Percentiles rank a stretch among this genome's conserved stretches.
Evolutionary conservation across 306 rosid species (phyloP).

Genomic region (Luffa acutangula): DNA sequence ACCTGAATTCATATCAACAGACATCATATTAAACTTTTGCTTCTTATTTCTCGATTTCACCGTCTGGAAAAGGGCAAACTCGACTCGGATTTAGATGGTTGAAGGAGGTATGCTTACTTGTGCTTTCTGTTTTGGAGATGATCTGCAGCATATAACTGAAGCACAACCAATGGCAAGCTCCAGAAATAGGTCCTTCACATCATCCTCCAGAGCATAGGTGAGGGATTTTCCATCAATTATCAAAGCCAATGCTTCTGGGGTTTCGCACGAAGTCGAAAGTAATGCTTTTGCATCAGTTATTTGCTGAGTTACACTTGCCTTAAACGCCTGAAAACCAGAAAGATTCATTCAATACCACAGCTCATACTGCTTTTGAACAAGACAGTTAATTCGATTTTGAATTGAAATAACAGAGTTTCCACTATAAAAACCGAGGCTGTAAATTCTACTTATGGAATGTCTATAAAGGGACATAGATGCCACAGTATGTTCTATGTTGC

Average conservation of each 20-base stretch:
- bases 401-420: not conserved
- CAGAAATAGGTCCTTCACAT: slow-evolving; percentile 65
- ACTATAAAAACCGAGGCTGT: not conserved
- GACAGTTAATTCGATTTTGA: not conserved
- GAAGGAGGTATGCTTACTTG: slow-evolving; percentile 39
- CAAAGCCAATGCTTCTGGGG: slow-evolving; percentile 67
- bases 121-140: slow-evolving; percentile 98
- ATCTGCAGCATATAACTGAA: slow-evolving; percentile 95
- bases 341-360: slow-evolving; percentile 14
- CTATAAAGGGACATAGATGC: too few species aligned
- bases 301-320: slow-evolving; percentile 59
- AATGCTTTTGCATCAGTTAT: slow-evolving; percentile 44
- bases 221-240: slow-evolving; percentile 97
- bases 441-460: not conserved
- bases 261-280: slow-evolving; percentile 26
- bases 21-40: not conserved
- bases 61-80: not conserved
- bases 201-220: slow-evolving; percentile 68
- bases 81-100: not conserved
- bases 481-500: too few species aligned
- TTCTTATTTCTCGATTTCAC: not conserved
- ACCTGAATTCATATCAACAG: slow-evolving; percentile 33
- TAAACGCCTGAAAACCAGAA: slow-evolving; percentile 56
- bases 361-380: not conserved
- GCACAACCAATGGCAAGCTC: slow-evolving; percentile 92